These are phyloP conservation scores for Beta macrorhiza DNA, from an alignment of 179 eudicot species.

Conservation along the genomic window DNA sequence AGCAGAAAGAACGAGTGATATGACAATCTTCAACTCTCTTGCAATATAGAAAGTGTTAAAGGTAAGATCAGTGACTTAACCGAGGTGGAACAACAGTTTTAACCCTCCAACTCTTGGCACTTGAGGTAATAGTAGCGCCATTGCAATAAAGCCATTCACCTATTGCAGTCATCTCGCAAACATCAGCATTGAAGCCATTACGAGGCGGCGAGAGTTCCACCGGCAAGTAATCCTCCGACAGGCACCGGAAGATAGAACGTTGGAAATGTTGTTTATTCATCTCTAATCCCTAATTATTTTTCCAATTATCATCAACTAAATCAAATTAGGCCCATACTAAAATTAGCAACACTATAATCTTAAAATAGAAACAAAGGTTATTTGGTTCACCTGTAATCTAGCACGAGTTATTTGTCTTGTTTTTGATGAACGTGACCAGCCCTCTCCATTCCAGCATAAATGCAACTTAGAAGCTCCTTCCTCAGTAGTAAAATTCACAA, in stretches of 20 bases:
- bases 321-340: background rate
- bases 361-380: no score
- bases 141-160: conserved; percentile 13
- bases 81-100: conserved; percentile 6
- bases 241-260: conserved; percentile 17
- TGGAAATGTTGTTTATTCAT: conserved; percentile 19
- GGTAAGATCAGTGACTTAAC: conserved; percentile 2
- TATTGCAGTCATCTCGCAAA: conserved; percentile 11
- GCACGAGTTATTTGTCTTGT: conserved; percentile 24
- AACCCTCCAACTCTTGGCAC: background rate
- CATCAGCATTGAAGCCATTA: conserved; percentile 21
- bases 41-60: background rate
- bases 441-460: conserved; percentile 23
- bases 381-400: conserved; percentile 17
- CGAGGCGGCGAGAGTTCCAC: conserved; percentile 29
- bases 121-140: no score
- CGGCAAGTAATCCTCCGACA: conserved; percentile 19
- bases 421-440: conserved; percentile 18
- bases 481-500: conserved; percentile 28
- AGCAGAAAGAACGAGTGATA: background rate
- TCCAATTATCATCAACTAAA: background rate
- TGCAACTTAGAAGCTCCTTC: conserved; percentile 22
- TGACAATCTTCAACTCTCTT: no score
- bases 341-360: background rate
- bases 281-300: conserved; percentile 19